Conservation (phyloP, 2,329 filamentous ascomycete genomes). For the Aspergillus tamarii region DNA sequence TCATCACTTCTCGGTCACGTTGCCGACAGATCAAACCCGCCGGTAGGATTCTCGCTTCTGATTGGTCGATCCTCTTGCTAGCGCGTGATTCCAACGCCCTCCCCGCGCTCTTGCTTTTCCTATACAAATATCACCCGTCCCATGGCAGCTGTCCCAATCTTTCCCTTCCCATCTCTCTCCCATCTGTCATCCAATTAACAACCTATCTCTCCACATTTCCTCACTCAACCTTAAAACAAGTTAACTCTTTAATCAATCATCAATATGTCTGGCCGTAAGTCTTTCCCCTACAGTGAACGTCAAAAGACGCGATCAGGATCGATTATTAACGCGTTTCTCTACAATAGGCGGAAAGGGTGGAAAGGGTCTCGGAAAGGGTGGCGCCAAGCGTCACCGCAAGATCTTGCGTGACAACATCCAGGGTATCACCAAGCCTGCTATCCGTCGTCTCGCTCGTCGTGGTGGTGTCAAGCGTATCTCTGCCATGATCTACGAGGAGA, state of each 20-base stretch:
- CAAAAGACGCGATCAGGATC: neutral
- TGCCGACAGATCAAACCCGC: slow-evolving; percentile 33
- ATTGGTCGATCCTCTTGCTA: slow-evolving; percentile 40
- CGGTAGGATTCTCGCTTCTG: slow-evolving; percentile 33
- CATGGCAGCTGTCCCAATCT: slow-evolving; percentile 27
- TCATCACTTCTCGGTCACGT: slow-evolving; percentile 31
- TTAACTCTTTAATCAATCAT: slow-evolving; percentile 37
- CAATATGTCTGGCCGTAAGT: slow-evolving; percentile 65
- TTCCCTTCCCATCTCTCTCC: slow-evolving; percentile 27
- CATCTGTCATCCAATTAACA: slow-evolving; percentile 29
- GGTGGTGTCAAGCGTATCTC: slow-evolving; percentile 99
- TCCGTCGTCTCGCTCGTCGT: slow-evolving; percentile 97
- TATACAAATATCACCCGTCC: slow-evolving; percentile 47
- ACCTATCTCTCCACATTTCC: slow-evolving; percentile 28
- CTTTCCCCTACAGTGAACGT: slow-evolving; percentile 6
- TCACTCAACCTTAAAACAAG: slow-evolving; percentile 32
- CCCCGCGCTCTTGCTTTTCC: slow-evolving; percentile 29
- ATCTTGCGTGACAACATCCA: slow-evolving; percentile 99
- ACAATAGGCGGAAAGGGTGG: slow-evolving; percentile 84
- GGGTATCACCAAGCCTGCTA: slow-evolving; percentile 98
- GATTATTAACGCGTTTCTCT: slow-evolving; percentile 51
- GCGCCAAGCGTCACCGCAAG: slow-evolving; percentile 98
- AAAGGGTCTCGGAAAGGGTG: slow-evolving; percentile 97
- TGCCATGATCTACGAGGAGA: slow-evolving; percentile 88
- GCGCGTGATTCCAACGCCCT: slow-evolving; percentile 42